These are phyloP conservation scores for Elsinoe fawcettii DNA, from an alignment of 2,329 filamentous ascomycete genomes.

Conservation along the genomic window DNA sequence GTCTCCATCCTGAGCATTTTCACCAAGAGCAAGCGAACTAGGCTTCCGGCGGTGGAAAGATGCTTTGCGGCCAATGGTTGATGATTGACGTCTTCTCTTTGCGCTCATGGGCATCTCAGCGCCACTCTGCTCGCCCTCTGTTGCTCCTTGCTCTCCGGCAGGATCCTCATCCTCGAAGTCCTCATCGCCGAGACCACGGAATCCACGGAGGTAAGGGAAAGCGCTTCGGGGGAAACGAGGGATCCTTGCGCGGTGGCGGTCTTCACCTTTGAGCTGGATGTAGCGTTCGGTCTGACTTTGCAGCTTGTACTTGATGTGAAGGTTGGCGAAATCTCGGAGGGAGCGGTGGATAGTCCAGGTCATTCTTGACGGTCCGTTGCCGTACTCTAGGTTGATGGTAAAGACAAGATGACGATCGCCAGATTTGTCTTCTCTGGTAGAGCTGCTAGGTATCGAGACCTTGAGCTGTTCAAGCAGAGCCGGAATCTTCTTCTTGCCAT, in stretches of 20 bases:
- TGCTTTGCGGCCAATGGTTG: conserved; percentile 25
- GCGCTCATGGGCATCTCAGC: conserved; percentile 47
- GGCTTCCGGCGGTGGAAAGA: conserved; percentile 47
- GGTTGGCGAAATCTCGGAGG: conserved; percentile 79
- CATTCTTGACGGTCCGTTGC: conserved; percentile 91
- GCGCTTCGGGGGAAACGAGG: conserved; percentile 84
- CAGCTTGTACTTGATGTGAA: conserved; percentile 89
- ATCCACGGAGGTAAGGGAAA: conserved; percentile 79
- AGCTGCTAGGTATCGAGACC: conserved; percentile 74
- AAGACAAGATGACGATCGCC: conserved; percentile 73
- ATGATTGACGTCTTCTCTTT: conserved; percentile 44
- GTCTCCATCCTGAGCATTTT: conserved; percentile 28
- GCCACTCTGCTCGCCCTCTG: conserved; percentile 61
- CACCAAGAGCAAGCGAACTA: conserved; percentile 32
- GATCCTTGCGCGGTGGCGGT: conserved; percentile 62
- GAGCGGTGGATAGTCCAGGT: conserved; percentile 88
- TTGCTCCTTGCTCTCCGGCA: conserved; percentile 42
- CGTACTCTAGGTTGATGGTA: conserved; percentile 89
- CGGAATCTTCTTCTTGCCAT: conserved; percentile 88
- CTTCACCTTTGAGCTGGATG: conserved; percentile 60
- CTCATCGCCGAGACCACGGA: conserved; percentile 49
- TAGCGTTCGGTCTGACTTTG: conserved; percentile 78
- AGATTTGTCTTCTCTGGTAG: conserved; percentile 52
- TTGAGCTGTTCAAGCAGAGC: conserved; percentile 93
- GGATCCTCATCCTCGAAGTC: conserved; percentile 67